phyloP scores from a whole-genome alignment of 768 basidiomycete species.

The Trametes maxima region DNA sequence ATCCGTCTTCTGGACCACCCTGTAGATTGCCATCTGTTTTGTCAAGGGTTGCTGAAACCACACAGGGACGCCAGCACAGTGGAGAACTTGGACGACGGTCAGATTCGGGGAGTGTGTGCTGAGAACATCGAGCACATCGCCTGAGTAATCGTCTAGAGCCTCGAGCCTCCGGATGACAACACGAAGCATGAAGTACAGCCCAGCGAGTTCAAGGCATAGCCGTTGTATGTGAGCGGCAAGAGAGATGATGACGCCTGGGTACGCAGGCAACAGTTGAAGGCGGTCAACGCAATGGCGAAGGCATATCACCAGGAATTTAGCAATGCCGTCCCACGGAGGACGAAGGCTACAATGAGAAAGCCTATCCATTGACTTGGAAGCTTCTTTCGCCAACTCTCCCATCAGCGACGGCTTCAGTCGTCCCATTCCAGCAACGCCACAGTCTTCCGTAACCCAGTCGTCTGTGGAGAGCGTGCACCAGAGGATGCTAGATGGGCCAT shows the following conservation, averaged over 20 bases:
- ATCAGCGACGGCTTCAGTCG: neutral
- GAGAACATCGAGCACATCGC: neutral
- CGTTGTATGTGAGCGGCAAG: constrained; percentile 3
- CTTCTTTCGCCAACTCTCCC: neutral
- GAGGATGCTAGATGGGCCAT: too few species aligned
- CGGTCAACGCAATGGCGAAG: neutral
- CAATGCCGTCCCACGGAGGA: neutral
- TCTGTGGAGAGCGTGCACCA: neutral
- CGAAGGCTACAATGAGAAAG: neutral
- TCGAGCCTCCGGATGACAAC: neutral
- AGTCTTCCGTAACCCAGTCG: neutral
- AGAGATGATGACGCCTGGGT: neutral
- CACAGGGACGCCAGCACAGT: neutral
- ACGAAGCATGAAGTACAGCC: neutral
- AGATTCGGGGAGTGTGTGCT: neutral
- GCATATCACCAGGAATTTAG: neutral
- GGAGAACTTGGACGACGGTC: neutral
- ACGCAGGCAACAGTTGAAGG: neutral
- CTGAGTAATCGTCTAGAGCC: neutral
- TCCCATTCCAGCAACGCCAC: neutral
- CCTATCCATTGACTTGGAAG: neutral
- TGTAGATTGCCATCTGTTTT: neutral
- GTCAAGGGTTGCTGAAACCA: neutral
- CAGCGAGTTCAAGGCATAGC: neutral
- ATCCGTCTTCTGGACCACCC: neutral